Evolutionary conservation across 2,329 filamentous ascomycete species (phyloP).

Genomic region (Neonectria sp.): DNA sequence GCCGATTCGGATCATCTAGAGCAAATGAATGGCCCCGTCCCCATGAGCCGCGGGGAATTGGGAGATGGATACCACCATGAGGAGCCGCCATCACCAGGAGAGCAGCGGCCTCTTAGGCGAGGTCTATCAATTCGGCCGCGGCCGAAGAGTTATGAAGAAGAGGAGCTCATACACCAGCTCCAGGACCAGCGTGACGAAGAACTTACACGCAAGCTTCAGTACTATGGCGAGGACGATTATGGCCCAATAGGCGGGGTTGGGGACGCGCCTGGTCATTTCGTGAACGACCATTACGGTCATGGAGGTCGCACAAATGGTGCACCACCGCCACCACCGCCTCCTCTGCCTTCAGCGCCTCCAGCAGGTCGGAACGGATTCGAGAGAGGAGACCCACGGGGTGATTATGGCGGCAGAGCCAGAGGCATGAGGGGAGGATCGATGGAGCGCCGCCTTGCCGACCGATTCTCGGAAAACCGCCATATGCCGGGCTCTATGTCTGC

Average conservation of each 20-base stretch:
- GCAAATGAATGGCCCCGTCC: constrained; percentile 65
- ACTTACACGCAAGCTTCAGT: constrained; percentile 42
- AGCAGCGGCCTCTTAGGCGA: constrained; percentile 44
- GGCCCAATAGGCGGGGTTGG: constrained; percentile 51
- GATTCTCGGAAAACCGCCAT: constrained; percentile 63
- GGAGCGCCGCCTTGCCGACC: constrained; percentile 66
- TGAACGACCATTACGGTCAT: constrained; percentile 72
- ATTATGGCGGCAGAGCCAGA: constrained; percentile 63
- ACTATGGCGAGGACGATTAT: constrained; percentile 58
- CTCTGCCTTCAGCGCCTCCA: constrained; percentile 37
- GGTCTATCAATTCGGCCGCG: constrained; percentile 44
- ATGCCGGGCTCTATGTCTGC: constrained; percentile 35
- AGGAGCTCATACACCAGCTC: constrained; percentile 60
- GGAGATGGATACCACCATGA: constrained; percentile 38
- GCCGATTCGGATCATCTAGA: constrained; percentile 69
- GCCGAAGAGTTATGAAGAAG: constrained; percentile 61
- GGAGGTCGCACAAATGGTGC: constrained; percentile 41
- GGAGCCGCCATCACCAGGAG: constrained; percentile 49
- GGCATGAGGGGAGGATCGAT: constrained; percentile 60
- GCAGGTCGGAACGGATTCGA: constrained; percentile 46
- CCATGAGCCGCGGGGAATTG: constrained; percentile 46
- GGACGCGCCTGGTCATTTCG: constrained; percentile 69
- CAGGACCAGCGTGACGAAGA: constrained; percentile 65
- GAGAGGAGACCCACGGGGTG: constrained; percentile 44
- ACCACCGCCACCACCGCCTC: constrained; percentile 41